Evolutionary conservation across 768 basidiomycete genomes (phyloP).

Genomic region (Mycena sanguinolenta): DNA sequence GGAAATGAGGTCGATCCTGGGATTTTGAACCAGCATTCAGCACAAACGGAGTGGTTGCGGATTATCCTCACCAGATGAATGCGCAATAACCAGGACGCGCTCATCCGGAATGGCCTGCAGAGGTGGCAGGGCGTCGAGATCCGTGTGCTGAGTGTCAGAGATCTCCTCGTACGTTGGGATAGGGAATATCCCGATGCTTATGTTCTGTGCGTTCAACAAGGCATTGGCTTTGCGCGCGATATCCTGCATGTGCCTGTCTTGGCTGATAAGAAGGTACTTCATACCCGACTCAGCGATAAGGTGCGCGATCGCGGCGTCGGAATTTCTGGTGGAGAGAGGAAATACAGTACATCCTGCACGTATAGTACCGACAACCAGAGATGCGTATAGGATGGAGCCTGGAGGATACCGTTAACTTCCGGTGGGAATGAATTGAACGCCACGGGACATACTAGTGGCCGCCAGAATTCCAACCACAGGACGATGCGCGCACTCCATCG

Average conservation of each 20-base stretch:
- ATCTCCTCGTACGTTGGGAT: slow-evolving; percentile 18
- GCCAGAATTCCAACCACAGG: slow-evolving; percentile 24
- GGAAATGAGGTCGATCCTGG: slow-evolving; percentile 16
- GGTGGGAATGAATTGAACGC: neutral
- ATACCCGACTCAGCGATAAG: slow-evolving; percentile 24
- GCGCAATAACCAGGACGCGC: slow-evolving; percentile 2
- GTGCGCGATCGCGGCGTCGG: slow-evolving; percentile 10
- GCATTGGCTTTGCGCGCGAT: slow-evolving; percentile 12
- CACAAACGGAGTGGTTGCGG: too few species aligned
- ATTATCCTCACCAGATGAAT: slow-evolving; percentile 6
- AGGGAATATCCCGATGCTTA: neutral
- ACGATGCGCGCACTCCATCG: neutral
- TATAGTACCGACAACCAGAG: slow-evolving; percentile 2
- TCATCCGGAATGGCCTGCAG: slow-evolving; percentile 3
- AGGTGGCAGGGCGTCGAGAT: neutral
- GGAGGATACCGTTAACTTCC: neutral
- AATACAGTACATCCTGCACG: slow-evolving; percentile 25
- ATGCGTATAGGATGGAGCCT: slow-evolving; percentile 17
- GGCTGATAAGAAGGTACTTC: slow-evolving; percentile 16
- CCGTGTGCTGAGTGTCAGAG: neutral
- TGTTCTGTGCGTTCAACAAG: neutral
- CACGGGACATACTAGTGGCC: slow-evolving; percentile 9
- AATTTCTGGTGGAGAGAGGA: slow-evolving; percentile 27
- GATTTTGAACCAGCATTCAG: neutral
- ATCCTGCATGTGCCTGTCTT: slow-evolving; percentile 18